These are phyloP conservation scores for Neopestalotiopsis rosae DNA, from an alignment of 2,329 filamentous ascomycete species.

Conservation along the genomic window DNA sequence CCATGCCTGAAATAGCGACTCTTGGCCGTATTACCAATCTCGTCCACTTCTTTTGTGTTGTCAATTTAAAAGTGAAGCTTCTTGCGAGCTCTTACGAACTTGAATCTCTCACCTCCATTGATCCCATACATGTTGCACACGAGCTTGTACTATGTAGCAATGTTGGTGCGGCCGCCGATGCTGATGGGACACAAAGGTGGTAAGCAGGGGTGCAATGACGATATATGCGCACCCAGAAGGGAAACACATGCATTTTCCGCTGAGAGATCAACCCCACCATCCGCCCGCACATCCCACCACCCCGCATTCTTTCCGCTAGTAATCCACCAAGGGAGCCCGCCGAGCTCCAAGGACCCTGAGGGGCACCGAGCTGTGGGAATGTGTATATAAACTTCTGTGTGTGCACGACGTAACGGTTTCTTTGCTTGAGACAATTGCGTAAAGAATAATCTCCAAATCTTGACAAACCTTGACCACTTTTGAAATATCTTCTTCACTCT, in stretches of 20 bases:
- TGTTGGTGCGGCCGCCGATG: neutral
- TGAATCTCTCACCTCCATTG: neutral
- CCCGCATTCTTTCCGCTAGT: neutral
- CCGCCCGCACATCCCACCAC: neutral
- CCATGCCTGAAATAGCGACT: too few relatives aligned
- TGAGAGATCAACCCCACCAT: neutral
- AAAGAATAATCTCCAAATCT: neutral
- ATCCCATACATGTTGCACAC: neutral
- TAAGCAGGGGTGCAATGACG: neutral
- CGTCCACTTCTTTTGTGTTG: too few relatives aligned
- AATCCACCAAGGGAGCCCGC: neutral
- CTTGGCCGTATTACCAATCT: too few relatives aligned
- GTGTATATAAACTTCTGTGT: neutral
- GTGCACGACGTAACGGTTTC: slow-evolving; percentile 9
- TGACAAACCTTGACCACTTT: neutral
- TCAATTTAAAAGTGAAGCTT: too few relatives aligned
- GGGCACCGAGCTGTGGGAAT: neutral
- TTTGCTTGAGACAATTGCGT: neutral
- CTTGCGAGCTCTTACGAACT: neutral
- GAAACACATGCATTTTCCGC: too few relatives aligned
- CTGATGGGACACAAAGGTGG: neutral
- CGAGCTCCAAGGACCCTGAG: neutral
- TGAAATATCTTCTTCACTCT: neutral
- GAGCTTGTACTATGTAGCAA: neutral
- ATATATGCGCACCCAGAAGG: neutral